Conservation (phyloP, 257 asterid species). For the Leonotis leonurus region DNA sequence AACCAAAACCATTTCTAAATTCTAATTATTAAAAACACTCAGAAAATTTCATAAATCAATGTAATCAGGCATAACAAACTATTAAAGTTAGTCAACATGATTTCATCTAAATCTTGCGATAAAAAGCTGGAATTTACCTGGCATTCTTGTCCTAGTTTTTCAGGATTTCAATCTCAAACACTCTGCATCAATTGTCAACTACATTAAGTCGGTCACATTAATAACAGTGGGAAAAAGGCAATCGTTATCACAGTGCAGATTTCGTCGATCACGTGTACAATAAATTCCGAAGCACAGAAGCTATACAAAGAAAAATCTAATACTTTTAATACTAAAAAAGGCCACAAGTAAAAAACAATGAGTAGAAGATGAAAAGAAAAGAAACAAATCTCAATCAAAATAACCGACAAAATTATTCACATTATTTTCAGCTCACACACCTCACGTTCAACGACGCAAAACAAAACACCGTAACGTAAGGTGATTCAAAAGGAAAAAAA, state of each 20-base stretch:
- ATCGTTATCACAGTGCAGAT: conserved; percentile 9
- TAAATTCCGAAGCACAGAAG: conserved; percentile 1
- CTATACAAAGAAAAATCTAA: conserved; percentile 7
- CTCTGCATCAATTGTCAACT: conserved; percentile 35
- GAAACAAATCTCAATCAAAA: neutral
- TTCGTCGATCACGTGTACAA: conserved; percentile 5
- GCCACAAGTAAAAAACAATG: too few species aligned
- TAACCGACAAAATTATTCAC: conserved; percentile 4
- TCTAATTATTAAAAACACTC: conserved; percentile 4
- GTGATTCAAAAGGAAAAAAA: neutral
- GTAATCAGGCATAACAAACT: neutral
- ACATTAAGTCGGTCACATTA: conserved; percentile 5
- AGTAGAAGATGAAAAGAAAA: neutral
- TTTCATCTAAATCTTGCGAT: conserved; percentile 12
- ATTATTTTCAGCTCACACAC: conserved; percentile 14
- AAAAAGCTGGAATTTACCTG: conserved; percentile 30
- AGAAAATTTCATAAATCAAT: neutral
- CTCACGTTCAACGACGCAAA: conserved; percentile 17
- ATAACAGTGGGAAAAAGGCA: neutral
- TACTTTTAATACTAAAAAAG: too few species aligned
- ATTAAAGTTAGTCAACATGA: neutral
- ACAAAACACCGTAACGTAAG: neutral
- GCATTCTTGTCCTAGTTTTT: conserved; percentile 29
- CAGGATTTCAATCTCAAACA: conserved; percentile 20
- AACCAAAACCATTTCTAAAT: conserved; percentile 14